phyloP scores from a whole-genome alignment of 257 asterid genomes.

The Petunia axillaris region DNA sequence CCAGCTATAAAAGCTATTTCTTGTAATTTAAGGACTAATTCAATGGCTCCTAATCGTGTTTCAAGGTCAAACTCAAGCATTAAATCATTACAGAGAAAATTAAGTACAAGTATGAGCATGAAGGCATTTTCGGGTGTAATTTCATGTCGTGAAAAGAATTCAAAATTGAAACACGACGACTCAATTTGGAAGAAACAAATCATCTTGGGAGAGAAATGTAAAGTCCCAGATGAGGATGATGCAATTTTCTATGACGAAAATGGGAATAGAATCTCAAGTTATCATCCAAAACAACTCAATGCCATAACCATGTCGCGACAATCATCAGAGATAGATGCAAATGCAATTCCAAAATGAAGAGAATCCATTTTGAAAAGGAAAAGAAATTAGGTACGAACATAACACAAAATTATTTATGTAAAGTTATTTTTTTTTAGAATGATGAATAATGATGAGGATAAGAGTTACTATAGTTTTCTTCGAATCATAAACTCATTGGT shows the following conservation, averaged over 20 bases:
- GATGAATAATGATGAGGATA: not conserved
- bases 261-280: constrained; percentile 59
- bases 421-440: constrained; percentile 14
- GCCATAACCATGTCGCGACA: constrained; percentile 32
- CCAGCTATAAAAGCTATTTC: constrained; percentile 37
- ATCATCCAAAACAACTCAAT: constrained; percentile 47
- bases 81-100: constrained; percentile 32
- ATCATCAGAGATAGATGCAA: constrained; percentile 24
- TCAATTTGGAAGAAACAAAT: constrained; percentile 88
- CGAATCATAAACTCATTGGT: not conserved
- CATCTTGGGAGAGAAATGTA: constrained; percentile 82
- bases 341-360: constrained; percentile 25
- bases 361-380: not conserved
- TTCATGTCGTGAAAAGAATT: constrained; percentile 26
- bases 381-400: constrained; percentile 6
- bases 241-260: constrained; percentile 60
- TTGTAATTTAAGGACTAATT: constrained; percentile 14
- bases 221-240: constrained; percentile 57
- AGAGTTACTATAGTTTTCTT: constrained; percentile 1
- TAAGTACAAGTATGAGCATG: constrained; percentile 61
- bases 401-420: not conserved
- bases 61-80: constrained; percentile 38
- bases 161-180: constrained; percentile 65
- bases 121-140: constrained; percentile 35
- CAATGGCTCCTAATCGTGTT: constrained; percentile 20